Conservation (phyloP, 768 basidiomycete genomes). For the Crucibulum laeve region DNA sequence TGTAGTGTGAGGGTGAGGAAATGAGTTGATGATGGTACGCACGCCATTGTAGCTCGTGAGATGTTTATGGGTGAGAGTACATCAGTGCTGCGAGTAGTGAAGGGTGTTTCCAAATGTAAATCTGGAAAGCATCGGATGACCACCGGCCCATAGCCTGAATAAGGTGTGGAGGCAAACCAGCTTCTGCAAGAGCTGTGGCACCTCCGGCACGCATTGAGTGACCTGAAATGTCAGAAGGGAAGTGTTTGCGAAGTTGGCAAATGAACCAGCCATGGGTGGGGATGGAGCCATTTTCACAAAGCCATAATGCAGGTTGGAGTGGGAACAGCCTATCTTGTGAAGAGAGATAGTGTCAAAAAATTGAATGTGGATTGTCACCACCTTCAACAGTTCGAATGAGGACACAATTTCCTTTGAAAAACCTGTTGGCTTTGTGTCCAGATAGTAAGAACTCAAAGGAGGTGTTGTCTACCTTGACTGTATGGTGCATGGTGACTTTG, state of each 20-base stretch:
- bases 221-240: conserved; percentile 15
- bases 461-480: neutral
- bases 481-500: conserved; percentile 5
- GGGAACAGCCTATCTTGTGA: conserved; percentile 4
- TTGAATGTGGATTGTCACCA: neutral
- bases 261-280: conserved; percentile 15
- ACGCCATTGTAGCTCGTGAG: no score
- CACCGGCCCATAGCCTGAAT: conserved; percentile 35
- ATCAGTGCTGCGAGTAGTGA: neutral
- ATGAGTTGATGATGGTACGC: no score
- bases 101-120: conserved; percentile 25
- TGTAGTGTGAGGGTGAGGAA: no score
- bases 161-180: conserved; percentile 16
- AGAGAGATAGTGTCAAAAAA: neutral
- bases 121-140: conserved; percentile 25
- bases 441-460: conserved; percentile 20
- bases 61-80: neutral
- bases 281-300: conserved; percentile 2
- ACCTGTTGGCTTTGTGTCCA: conserved; percentile 30
- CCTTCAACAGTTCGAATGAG: neutral
- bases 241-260: conserved; percentile 3
- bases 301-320: conserved; percentile 9
- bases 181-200: conserved; percentile 26
- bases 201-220: conserved; percentile 37
- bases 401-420: neutral